phyloP scores from a whole-genome alignment of 2,329 filamentous ascomycete genomes.

The Botrytis fragariae region DNA sequence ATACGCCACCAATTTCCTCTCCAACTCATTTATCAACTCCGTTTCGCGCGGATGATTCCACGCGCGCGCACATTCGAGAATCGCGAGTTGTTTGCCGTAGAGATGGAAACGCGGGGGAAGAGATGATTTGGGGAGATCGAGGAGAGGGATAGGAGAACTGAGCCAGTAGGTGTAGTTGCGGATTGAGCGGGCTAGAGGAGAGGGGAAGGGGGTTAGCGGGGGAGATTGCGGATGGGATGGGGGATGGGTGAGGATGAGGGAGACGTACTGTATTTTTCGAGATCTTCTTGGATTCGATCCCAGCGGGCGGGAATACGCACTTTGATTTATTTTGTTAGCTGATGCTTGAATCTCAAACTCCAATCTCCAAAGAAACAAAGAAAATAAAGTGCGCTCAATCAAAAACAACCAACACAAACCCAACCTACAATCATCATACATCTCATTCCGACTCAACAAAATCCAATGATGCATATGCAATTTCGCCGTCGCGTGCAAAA shows the following conservation, averaged over 20 bases:
- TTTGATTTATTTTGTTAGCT: background rate
- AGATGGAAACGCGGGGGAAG: conserved; percentile 15
- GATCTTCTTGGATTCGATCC: conserved; percentile 25
- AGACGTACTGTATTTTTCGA: conserved; percentile 26
- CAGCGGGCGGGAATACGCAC: conserved; percentile 22
- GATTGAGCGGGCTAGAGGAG: conserved; percentile 20
- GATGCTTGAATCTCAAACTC: no score
- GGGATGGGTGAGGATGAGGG: background rate
- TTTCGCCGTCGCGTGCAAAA: conserved; percentile 23
- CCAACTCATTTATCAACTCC: background rate
- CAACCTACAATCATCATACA: conserved; percentile 23
- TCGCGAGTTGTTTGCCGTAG: conserved; percentile 25
- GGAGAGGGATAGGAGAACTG: background rate
- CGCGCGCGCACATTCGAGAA: conserved; percentile 23
- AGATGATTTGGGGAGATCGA: background rate
- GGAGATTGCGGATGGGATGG: no score
- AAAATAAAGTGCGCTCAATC: no score
- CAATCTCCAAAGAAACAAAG: no score
- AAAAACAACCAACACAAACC: no score
- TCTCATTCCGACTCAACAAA: conserved; percentile 23
- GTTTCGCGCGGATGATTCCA: background rate
- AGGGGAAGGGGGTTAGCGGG: background rate
- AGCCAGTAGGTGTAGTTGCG: conserved; percentile 25
- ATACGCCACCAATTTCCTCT: background rate
- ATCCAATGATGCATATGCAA: conserved; percentile 28